Evolutionary conservation across 2,329 filamentous ascomycete species (phyloP).

Genomic region (Fusarium chaquense): DNA sequence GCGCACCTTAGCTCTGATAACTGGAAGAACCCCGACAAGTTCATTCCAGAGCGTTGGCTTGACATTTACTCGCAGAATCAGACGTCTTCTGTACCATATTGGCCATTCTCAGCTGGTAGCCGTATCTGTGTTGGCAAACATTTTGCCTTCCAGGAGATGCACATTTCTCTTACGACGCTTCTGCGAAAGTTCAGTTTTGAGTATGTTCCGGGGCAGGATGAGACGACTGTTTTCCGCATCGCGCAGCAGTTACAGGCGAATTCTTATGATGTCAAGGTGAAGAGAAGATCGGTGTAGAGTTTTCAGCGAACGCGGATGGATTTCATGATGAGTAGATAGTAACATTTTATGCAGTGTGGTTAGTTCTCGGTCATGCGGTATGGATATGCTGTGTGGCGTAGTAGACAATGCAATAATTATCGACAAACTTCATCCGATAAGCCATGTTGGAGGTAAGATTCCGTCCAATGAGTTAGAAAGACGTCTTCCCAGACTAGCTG

Average conservation of each 20-base stretch:
- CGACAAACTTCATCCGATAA: too few relatives aligned
- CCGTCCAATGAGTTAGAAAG: neutral
- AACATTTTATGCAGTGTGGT: neutral
- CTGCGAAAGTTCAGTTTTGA: conserved; percentile 2
- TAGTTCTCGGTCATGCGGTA: neutral
- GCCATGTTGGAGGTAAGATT: neutral
- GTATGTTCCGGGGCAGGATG: conserved; percentile 3
- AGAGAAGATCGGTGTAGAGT: neutral
- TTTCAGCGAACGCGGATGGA: too few relatives aligned
- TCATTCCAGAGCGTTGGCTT: conserved; percentile 5
- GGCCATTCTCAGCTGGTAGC: neutral
- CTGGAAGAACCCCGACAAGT: neutral
- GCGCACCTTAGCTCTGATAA: neutral
- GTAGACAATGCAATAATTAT: neutral
- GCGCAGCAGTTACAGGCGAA: conserved; percentile 3
- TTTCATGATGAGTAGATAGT: too few relatives aligned
- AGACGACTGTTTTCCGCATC: conserved; percentile 9
- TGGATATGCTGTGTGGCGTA: neutral
- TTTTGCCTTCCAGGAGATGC: conserved; percentile 10
- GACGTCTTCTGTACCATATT: neutral
- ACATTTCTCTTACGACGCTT: conserved; percentile 7
- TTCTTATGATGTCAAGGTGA: neutral
- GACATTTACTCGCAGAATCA: neutral
- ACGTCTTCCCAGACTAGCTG: neutral
- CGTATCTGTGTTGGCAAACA: conserved; percentile 2